Evolutionary conservation across 805 yeast genomes (phyloP).

Genomic region (Lachancea thermotolerans): DNA sequence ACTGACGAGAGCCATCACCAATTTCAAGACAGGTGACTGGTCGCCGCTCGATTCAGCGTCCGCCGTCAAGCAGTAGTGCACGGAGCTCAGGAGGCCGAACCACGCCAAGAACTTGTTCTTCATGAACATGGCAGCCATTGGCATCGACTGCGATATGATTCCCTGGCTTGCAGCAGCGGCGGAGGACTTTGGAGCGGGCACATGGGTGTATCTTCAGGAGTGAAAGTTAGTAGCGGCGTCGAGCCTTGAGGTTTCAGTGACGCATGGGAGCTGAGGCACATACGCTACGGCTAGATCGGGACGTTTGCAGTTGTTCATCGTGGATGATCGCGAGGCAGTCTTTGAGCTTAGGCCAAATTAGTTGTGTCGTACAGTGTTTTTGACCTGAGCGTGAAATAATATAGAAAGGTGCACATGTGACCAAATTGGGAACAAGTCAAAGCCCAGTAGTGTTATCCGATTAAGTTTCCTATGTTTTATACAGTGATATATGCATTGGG

Average conservation of each 20-base stretch:
- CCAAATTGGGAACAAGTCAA: too few relatives aligned
- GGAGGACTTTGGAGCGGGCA: constrained; percentile 42
- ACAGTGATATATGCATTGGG: background rate
- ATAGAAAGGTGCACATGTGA: too few relatives aligned
- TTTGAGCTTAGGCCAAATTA: too few relatives aligned
- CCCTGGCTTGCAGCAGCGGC: constrained; percentile 39
- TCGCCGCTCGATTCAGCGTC: constrained; percentile 30
- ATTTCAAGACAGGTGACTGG: constrained; percentile 38
- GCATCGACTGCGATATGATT: constrained; percentile 45
- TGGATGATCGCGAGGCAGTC: background rate
- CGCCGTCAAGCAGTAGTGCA: constrained; percentile 31
- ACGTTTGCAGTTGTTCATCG: constrained; percentile 29
- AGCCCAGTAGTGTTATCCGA: background rate
- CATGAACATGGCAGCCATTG: constrained; percentile 66
- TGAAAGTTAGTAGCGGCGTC: constrained; percentile 14
- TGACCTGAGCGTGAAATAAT: too few relatives aligned
- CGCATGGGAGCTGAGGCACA: constrained; percentile 5
- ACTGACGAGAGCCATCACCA: constrained; percentile 41
- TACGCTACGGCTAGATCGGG: constrained; percentile 33
- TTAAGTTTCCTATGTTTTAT: background rate
- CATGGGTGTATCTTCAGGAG: constrained; percentile 35
- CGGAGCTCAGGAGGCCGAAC: constrained; percentile 46
- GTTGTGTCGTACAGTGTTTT: too few relatives aligned
- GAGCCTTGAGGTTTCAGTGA: background rate
- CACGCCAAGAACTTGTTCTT: constrained; percentile 38